Base-by-base conservation (phyloP, 345 rosid genomes). In the Sonneratia alba region DNA sequence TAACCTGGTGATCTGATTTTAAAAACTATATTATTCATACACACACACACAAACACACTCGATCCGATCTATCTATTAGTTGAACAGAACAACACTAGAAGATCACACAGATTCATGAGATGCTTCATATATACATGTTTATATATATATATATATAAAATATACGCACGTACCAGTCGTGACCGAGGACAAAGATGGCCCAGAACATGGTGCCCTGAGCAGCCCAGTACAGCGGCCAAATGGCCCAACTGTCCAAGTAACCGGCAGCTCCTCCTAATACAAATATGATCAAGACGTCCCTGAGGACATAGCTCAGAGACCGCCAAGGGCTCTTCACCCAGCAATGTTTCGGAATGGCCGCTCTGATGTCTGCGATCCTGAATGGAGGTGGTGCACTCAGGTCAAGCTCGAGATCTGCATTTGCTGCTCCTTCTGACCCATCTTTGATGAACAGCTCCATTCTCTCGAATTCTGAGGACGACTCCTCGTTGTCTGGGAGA, bases 101-200 rank as follows among this genome's bases (percentile, higher is more conserved):
- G 32, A 27, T 27, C 32, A 27, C 32, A 27, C 32, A 27, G 32
- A 27, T 27, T 27, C 32, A 27, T 27, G 32, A 27, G 32, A 27
- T 27, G 32, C 32, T 27, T 27, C 32, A 27, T 27, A 27, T 27
- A 27, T 27, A 27, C 32, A 27, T 27, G 32, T 27, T 0, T 27
- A 27, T 27, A 27, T 27, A 27, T n/a, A n/a, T n/a, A n/a, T n/a
- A n/a, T n/a, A n/a, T n/a, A n/a, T n/a, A n/a, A n/a, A n/a, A n/a
- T n/a, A n/a, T 27, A 27, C 32, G 32, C 1, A 27, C 6, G 45
- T 81, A 92, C 96, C 96, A 90, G 75, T 90, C 97, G 79, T 92
- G 97, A 7, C 94, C 96, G 57, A 92, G 97, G 78, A 92, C 97
- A 76, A 92, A 92, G 76, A 92, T 84, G 78, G 94, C 97, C 97